Conservation (phyloP, 352 stramenopile species). For the Phytophthora ohioensis region DNA sequence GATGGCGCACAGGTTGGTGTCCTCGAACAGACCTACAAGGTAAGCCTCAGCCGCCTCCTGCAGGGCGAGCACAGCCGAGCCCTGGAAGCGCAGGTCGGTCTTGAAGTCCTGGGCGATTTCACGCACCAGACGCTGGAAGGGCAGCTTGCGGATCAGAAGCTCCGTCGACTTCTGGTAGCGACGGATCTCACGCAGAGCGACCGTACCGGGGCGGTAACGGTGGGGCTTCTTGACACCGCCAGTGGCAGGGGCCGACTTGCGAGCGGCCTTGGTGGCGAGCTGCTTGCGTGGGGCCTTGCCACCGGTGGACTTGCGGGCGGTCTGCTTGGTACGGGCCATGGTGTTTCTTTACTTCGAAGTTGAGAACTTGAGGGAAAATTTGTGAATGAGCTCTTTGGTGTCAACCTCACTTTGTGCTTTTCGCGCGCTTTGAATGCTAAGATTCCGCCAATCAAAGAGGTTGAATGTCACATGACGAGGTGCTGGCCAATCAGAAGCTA, state of each 20-base stretch:
- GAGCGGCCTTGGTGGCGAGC: conserved; percentile 92
- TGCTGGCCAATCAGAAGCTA: conserved; percentile 23
- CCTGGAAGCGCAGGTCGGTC: conserved; percentile 91
- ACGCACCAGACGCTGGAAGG: conserved; percentile 95
- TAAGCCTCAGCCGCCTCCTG: conserved; percentile 90
- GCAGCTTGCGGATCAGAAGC: conserved; percentile 96
- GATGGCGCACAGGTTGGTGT: conserved; percentile 95
- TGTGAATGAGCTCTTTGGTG: conserved; percentile 41
- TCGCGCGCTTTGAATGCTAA: conserved; percentile 14
- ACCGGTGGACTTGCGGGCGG: conserved; percentile 94
- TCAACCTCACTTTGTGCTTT: background rate
- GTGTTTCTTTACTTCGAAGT: conserved; percentile 33
- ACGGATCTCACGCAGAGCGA: conserved; percentile 96
- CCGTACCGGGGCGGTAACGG: conserved; percentile 85
- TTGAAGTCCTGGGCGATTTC: conserved; percentile 91
- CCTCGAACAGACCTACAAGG: conserved; percentile 83
- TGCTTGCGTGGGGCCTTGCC: conserved; percentile 95
- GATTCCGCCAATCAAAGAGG: conserved; percentile 39
- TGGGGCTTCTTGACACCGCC: conserved; percentile 95
- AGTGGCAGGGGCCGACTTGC: conserved; percentile 91
- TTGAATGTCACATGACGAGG: background rate
- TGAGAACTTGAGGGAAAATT: conserved; percentile 39
- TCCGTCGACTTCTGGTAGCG: conserved; percentile 97
- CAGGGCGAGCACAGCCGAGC: conserved; percentile 81
- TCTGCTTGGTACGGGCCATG: conserved; percentile 97